Evolutionary conservation across 1,284 basidiomycete species (phyloP).

Genomic region (Heterobasidion parviporum): DNA sequence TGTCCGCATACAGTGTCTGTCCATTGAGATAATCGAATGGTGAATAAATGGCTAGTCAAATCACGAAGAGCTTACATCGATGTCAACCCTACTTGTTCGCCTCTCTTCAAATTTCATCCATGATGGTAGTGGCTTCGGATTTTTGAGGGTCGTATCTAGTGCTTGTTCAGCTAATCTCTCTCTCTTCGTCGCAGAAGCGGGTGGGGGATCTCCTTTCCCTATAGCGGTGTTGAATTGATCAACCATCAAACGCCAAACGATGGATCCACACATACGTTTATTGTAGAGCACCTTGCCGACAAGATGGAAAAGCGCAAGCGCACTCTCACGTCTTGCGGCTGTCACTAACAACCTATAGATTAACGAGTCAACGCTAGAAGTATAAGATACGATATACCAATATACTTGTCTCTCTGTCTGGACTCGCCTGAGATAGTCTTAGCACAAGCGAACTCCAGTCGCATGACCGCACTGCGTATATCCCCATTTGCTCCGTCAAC

Average conservation of each 20-base stretch:
- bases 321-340: slow-evolving; percentile 78
- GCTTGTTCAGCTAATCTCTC: slow-evolving; percentile 51
- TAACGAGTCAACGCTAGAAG: background rate
- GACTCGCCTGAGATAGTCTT: slow-evolving; percentile 21
- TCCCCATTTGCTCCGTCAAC: slow-evolving; percentile 83
- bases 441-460: slow-evolving; percentile 73
- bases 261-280: slow-evolving; percentile 58
- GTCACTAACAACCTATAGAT: slow-evolving; percentile 39
- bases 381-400: slow-evolving; percentile 11
- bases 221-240: background rate
- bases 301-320: slow-evolving; percentile 85
- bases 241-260: background rate
- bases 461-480: slow-evolving; percentile 88
- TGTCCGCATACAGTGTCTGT: slow-evolving; percentile 73
- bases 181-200: slow-evolving; percentile 41
- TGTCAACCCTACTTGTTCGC: slow-evolving; percentile 70
- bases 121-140: slow-evolving; percentile 44
- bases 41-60: background rate
- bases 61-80: slow-evolving; percentile 52
- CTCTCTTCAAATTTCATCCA: slow-evolving; percentile 57
- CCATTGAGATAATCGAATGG: background rate
- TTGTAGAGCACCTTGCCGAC: slow-evolving; percentile 94
- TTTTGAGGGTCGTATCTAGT: slow-evolving; percentile 40
- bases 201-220: slow-evolving; percentile 69
- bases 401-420: slow-evolving; percentile 20